Evolutionary conservation across 2,329 filamentous ascomycete genomes (phyloP).

Genomic region (Coniochaeta prunicola): DNA sequence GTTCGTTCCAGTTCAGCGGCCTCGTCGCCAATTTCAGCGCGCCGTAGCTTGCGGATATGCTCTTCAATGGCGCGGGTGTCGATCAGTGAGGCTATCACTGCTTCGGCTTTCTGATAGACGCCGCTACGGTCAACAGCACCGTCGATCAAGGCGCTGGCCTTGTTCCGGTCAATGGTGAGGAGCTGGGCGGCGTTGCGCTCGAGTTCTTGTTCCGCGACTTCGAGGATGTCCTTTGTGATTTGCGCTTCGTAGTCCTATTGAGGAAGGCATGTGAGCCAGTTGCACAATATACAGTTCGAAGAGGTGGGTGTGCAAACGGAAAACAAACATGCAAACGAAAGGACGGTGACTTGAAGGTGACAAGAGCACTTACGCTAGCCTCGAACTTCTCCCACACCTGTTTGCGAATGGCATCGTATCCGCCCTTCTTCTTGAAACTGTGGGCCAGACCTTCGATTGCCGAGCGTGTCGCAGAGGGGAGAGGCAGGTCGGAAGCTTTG

Average conservation of each 20-base stretch:
- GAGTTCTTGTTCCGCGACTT: slow-evolving; percentile 66
- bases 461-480: slow-evolving; percentile 64
- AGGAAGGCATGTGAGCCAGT: background rate
- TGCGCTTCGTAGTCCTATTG: slow-evolving; percentile 61
- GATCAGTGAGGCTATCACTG: slow-evolving; percentile 60
- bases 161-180: slow-evolving; percentile 64
- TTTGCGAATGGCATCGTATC: slow-evolving; percentile 72
- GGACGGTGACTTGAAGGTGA: slow-evolving; percentile 2
- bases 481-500: slow-evolving; percentile 68
- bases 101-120: slow-evolving; percentile 65
- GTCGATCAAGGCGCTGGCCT: slow-evolving; percentile 69
- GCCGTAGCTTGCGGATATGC: slow-evolving; percentile 61
- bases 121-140: slow-evolving; percentile 70
- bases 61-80: slow-evolving; percentile 61
- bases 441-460: slow-evolving; percentile 71
- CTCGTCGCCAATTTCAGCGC: slow-evolving; percentile 61
- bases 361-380: slow-evolving; percentile 49
- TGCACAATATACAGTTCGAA: background rate
- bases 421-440: slow-evolving; percentile 79
- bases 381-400: slow-evolving; percentile 70
- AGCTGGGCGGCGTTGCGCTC: slow-evolving; percentile 66
- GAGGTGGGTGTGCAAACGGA: background rate
- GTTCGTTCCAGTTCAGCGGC: slow-evolving; percentile 57
- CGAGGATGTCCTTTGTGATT: slow-evolving; percentile 58
- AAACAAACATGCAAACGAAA: background rate